Percentiles rank a stretch among this genome's conserved stretches.
These are phyloP conservation scores for Rheum nobile DNA, from an alignment of 148 eudicot species.

Conservation along the genomic window DNA sequence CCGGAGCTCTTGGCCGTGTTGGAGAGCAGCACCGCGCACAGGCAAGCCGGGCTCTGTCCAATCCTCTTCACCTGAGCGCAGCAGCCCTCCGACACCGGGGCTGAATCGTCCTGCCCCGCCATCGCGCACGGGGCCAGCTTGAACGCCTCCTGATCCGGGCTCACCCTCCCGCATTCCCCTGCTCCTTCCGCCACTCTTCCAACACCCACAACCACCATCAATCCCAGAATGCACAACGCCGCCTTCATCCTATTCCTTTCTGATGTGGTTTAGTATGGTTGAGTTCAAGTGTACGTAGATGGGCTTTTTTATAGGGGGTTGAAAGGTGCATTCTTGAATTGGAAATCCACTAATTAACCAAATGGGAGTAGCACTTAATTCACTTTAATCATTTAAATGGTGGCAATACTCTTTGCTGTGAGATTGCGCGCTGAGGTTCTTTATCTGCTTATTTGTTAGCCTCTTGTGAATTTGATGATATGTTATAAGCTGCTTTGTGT, in stretches of 20 bases:
- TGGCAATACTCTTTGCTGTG: too few species aligned
- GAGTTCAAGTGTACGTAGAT: neutral
- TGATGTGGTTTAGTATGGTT: neutral
- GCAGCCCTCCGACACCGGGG: constrained; percentile 33
- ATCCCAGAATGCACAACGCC: constrained; percentile 14
- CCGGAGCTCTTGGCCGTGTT: constrained; percentile 48
- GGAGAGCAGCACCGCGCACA: constrained; percentile 66
- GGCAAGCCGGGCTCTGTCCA: constrained; percentile 44
- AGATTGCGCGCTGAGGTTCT: too few species aligned
- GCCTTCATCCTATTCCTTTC: constrained; percentile 15
- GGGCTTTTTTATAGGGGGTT: neutral
- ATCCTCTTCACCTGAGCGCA: constrained; percentile 43
- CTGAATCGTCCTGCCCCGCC: constrained; percentile 36
- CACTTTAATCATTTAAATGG: neutral
- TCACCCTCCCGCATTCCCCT: constrained; percentile 46
- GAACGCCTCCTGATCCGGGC: constrained; percentile 49
- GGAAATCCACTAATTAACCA: neutral
- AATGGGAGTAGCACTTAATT: neutral
- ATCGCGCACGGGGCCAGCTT: constrained; percentile 49
- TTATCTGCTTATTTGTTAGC: neutral
- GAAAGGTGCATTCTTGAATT: neutral
- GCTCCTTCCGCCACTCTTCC: constrained; percentile 20
- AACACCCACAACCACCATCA: constrained; percentile 20
- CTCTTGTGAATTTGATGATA: neutral
- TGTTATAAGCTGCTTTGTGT: neutral